phyloP scores from a whole-genome alignment of 345 rosid genomes.

The Abelmoschus esculentus region DNA sequence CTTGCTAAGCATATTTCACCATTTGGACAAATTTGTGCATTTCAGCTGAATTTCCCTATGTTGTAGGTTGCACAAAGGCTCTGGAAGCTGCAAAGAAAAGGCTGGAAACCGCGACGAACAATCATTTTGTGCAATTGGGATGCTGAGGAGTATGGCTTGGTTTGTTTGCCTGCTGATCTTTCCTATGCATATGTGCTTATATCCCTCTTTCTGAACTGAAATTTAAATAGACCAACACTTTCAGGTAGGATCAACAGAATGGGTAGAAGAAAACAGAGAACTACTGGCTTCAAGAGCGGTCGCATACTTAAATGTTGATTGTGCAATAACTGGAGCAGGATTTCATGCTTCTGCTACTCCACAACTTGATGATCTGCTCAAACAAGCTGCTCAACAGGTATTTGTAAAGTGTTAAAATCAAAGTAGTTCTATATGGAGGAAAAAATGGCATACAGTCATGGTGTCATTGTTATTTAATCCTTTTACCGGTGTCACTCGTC shows the following conservation, averaged over 20 bases:
- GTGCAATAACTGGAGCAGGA: conserved; percentile 55
- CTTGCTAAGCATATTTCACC: background rate
- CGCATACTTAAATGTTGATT: conserved; percentile 70
- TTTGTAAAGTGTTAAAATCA: background rate
- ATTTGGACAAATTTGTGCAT: background rate
- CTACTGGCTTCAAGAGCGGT: conserved; percentile 57
- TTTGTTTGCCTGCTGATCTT: conserved; percentile 24
- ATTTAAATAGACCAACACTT: background rate
- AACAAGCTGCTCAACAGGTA: conserved; percentile 60
- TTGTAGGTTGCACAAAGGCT: conserved; percentile 62
- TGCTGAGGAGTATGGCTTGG: conserved; percentile 87
- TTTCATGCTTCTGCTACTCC: conserved; percentile 69
- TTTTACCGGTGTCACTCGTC: background rate
- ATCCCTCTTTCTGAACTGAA: background rate
- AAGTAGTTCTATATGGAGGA: too few species aligned
- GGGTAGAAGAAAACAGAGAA: conserved; percentile 83
- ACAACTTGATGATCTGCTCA: conserved; percentile 66
- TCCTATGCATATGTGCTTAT: conserved; percentile 1
- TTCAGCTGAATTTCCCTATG: conserved; percentile 1
- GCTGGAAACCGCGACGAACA: conserved; percentile 78
- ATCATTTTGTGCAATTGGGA: conserved; percentile 81
- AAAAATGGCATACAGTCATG: too few species aligned
- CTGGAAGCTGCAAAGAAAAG: conserved; percentile 46
- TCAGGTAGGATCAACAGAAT: conserved; percentile 85
- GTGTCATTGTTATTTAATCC: too few species aligned